Evolutionary conservation across 106 monocot species (phyloP), one percentile per base, ranked within the genome.

Genomic region (Dioscorea zingiberensis): DNA sequence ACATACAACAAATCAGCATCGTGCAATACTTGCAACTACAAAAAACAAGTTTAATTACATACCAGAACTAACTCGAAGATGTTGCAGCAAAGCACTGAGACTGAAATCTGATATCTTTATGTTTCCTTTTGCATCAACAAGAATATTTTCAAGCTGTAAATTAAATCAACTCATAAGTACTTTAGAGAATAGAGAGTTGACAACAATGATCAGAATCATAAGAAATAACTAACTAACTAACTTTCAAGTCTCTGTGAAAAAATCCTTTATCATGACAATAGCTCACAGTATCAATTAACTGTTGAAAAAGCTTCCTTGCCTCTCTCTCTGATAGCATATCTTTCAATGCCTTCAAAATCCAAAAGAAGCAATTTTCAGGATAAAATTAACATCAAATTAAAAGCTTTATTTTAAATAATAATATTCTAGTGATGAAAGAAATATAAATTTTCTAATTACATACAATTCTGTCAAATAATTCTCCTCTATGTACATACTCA

Each of bases 221-320:
- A n/a, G n/a, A n/a, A n/a, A n/a, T n/a, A n/a, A n/a, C n/a, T n/a
- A n/a, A n/a, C n/a, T n/a, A n/a, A 38, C 38, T 38, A 6, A 94
- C 94, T 90, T 94, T 97, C 58, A 97, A 63, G 58, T 97, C 97
- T 44, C 97, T 79, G 22, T 97, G 97, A 64, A 79, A 97, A 63
- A 97, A 91, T 10, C 97, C 91, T 70, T 78, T 92, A 12, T 69
- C 80, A 64, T 97, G 97, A 51, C 97, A 97, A 68, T 97, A 97
- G 65, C 88, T 80, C 23, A 97, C 66, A 58, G 77, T 91, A 76
- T 97, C 97, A 62, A 97, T 88, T 51, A 97, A 63, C 75, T 97
- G 97, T 75, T 97, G 97, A 70, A 97, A 97, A 30, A 92, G 59
- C 63, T 64, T 88, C 26, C 85, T 55, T 21, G 83, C 88, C 72